These are phyloP conservation scores for Zymoseptoria brevis DNA, from an alignment of 2,329 filamentous ascomycete species.

Conservation along the genomic window DNA sequence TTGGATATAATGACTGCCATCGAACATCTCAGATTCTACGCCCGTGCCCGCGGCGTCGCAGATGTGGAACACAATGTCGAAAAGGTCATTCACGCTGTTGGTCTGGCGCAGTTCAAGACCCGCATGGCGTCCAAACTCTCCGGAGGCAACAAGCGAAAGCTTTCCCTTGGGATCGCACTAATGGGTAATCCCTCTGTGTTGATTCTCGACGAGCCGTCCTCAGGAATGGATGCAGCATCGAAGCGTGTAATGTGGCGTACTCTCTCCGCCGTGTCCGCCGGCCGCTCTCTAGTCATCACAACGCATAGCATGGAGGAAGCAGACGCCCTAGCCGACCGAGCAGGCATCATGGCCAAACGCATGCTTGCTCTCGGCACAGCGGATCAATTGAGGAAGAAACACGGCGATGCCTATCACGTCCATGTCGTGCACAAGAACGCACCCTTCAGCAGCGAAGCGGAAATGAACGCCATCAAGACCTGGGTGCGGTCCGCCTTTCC, in stretches of 20 bases:
- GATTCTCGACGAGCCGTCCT: slow-evolving; percentile 80
- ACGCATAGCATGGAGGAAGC: slow-evolving; percentile 96
- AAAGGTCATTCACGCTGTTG: slow-evolving; percentile 72
- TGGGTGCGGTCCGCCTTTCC: slow-evolving; percentile 60
- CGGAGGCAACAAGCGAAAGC: slow-evolving; percentile 89
- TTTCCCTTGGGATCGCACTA: slow-evolving; percentile 79
- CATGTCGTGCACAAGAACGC: slow-evolving; percentile 71
- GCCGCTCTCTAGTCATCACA: slow-evolving; percentile 76
- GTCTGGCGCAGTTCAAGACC: slow-evolving; percentile 60
- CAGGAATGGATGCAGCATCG: slow-evolving; percentile 80
- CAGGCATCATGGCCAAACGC: slow-evolving; percentile 74
- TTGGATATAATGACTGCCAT: slow-evolving; percentile 85
- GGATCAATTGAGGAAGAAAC: slow-evolving; percentile 61
- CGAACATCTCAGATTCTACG: slow-evolving; percentile 84
- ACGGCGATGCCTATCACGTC: slow-evolving; percentile 72
- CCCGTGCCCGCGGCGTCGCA: slow-evolving; percentile 68
- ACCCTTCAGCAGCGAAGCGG: slow-evolving; percentile 60
- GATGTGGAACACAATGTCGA: slow-evolving; percentile 70
- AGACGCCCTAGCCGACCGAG: slow-evolving; percentile 73
- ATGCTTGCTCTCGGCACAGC: slow-evolving; percentile 81
- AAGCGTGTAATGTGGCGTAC: slow-evolving; percentile 94
- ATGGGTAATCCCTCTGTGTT: slow-evolving; percentile 88
- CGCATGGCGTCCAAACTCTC: slow-evolving; percentile 74
- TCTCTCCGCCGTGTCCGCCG: slow-evolving; percentile 62
- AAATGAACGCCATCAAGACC: slow-evolving; percentile 56